Base-by-base conservation (phyloP, 306 rosid species). In the Acmispon strigosus region DNA sequence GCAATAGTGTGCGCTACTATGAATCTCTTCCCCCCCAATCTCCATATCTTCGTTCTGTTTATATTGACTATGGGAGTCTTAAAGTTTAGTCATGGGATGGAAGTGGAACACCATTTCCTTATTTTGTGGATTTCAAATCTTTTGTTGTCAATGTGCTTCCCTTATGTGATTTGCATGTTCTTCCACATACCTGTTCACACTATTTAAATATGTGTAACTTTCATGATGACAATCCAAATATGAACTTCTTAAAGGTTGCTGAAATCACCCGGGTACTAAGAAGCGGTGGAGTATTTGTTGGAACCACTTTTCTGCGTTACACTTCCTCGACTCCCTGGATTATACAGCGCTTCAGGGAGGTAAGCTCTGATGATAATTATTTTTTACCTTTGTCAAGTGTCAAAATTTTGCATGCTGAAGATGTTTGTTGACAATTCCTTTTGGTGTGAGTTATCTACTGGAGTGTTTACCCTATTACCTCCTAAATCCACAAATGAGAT, bases 211-310 rank as follows among this genome's bases (percentile, higher is more conserved):
- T 27, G 13, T 69, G 18, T 34, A 15, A 29, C 65, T 72, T 39
- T 53, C 65, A 66, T 75, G 36, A 83, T 73, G 55, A 49, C 15
- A 65, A 20, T 29, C 22, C 36, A 27, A 22, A n/a, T 45, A 6
- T 55, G 37, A 67, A 57, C 53, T 54, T 71, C 39, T 72, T 72
- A 15, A 65, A 91, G 97, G 39, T 89, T 81, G 97, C 96, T 43
- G 96, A 89, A 66, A 87, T 87, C 81, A 89, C 88, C 70, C 88
- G 93, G 32, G 68, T 87, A 66, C 76, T 92, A 59, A 82, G 85
- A 80, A 88, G 91, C 66, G 96, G 96, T 53, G 98, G 96, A 41
- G 59, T 84, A 65, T 90, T 92, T 77, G 98, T 88, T 4, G 98
- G 98, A 76, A 88, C 93, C 74, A 88, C 98, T 39, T 92, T 92